Evolutionary conservation across 805 yeast species (phyloP).

Genomic region (Torulaspora maleeae): DNA sequence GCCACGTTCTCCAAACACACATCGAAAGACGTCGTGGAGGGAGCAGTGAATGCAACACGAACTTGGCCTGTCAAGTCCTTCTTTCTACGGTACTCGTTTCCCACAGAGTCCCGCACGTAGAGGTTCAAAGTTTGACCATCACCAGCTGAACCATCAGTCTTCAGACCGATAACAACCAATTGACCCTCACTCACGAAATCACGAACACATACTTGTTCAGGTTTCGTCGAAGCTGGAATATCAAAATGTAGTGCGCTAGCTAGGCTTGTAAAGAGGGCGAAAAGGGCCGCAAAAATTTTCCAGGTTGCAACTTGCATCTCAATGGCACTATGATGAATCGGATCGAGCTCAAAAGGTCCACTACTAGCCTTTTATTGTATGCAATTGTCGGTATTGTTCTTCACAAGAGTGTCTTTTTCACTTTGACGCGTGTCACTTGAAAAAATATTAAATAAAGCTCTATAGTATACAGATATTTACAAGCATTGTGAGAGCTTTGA

Average conservation of each 20-base stretch:
- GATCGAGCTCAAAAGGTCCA: not conserved
- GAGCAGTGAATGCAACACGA: constrained; percentile 80
- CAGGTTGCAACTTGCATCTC: constrained; percentile 4
- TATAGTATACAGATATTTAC: not conserved
- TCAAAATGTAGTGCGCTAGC: constrained; percentile 47
- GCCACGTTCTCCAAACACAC: constrained; percentile 76
- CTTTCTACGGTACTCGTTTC: constrained; percentile 78
- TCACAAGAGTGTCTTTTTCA: not conserved
- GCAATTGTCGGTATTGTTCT: not conserved
- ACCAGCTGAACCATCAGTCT: constrained; percentile 67
- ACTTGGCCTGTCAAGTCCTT: constrained; percentile 69
- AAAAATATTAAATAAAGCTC: not conserved
- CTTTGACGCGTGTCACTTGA: constrained; percentile 4
- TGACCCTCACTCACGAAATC: constrained; percentile 85
- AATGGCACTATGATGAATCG: not conserved
- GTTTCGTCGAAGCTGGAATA: constrained; percentile 43
- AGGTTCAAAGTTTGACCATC: constrained; percentile 84
- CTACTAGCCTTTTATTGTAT: not conserved
- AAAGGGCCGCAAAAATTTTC: constrained; percentile 9
- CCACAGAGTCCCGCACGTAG: constrained; percentile 66
- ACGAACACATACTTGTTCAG: constrained; percentile 77
- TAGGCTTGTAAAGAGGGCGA: not conserved
- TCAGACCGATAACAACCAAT: constrained; percentile 78
- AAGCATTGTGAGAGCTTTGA: not conserved
- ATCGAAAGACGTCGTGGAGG: constrained; percentile 79